These are phyloP conservation scores for Erysimum cheiranthoides DNA, from an alignment of 345 rosid genomes.

Conservation along the genomic window DNA sequence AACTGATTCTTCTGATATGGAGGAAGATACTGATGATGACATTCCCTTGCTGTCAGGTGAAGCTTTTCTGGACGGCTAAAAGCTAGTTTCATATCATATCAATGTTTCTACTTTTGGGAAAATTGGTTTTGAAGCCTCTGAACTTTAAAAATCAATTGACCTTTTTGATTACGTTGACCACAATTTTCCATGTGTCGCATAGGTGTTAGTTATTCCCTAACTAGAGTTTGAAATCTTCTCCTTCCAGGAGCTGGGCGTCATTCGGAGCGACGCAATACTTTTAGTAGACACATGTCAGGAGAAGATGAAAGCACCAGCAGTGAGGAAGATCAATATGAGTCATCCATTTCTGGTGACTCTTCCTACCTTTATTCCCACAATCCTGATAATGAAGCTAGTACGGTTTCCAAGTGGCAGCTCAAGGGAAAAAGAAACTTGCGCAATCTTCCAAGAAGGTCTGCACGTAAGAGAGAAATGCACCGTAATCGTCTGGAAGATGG, in stretches of 20 bases:
- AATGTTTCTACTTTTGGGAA: conserved; percentile 9
- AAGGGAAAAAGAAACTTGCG: conserved; percentile 91
- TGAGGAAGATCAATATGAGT: conserved; percentile 73
- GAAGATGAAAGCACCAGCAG: conserved; percentile 76
- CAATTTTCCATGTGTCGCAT: neutral
- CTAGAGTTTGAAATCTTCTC: conserved; percentile 32
- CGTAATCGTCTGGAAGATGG: conserved; percentile 50
- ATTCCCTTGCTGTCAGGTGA: conserved; percentile 72
- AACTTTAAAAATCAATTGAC: neutral
- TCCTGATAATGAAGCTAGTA: conserved; percentile 55
- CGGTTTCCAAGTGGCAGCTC: conserved; percentile 86
- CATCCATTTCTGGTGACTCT: conserved; percentile 71
- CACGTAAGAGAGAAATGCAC: conserved; percentile 44
- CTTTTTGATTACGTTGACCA: conserved; percentile 10
- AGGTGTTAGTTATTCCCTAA: conserved; percentile 21
- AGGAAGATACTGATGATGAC: conserved; percentile 76
- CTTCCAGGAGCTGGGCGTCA: conserved; percentile 45
- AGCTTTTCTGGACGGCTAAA: conserved; percentile 18
- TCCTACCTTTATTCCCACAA: conserved; percentile 57
- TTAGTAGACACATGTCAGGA: conserved; percentile 51
- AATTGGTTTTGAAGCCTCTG: conserved; percentile 15
- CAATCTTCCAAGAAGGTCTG: conserved; percentile 61
- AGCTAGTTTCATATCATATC: conserved; percentile 26
- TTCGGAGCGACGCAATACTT: conserved; percentile 34
- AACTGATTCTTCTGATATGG: conserved; percentile 87